Evolutionary conservation across 1,284 basidiomycete genomes (phyloP).

Genomic region (Leccinum pallidistipes): DNA sequence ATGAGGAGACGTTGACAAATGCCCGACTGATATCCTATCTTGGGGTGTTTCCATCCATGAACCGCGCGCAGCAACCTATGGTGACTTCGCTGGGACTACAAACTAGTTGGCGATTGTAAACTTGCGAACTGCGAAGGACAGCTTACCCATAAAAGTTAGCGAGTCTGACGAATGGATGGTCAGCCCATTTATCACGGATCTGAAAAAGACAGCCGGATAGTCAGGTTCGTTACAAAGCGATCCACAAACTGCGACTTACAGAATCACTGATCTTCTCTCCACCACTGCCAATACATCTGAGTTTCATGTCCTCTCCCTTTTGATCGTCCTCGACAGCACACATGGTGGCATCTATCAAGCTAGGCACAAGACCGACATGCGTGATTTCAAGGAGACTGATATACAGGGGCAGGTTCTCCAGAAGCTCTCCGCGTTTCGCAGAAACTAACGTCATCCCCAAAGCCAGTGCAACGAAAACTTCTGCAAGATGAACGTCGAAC

Average conservation of each 20-base stretch:
- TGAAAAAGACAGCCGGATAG: slow-evolving; percentile 17
- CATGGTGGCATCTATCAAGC: slow-evolving; percentile 54
- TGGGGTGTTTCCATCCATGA: slow-evolving; percentile 43
- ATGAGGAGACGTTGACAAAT: slow-evolving; percentile 40
- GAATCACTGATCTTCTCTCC: slow-evolving; percentile 57
- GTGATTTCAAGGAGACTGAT: slow-evolving; percentile 47
- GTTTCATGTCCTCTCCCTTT: slow-evolving; percentile 30
- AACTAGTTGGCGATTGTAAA: slow-evolving; percentile 1
- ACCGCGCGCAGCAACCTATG: slow-evolving; percentile 51
- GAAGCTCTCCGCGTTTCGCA: slow-evolving; percentile 44
- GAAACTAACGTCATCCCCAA: slow-evolving; percentile 48
- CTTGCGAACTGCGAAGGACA: slow-evolving; percentile 10
- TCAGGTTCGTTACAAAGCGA: neutral
- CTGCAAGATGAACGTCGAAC: slow-evolving; percentile 53
- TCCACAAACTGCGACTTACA: slow-evolving; percentile 32
- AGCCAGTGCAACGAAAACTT: slow-evolving; percentile 44
- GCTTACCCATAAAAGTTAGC: slow-evolving; percentile 53
- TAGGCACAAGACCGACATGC: slow-evolving; percentile 54
- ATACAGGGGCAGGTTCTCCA: slow-evolving; percentile 48
- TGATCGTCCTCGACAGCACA: slow-evolving; percentile 37
- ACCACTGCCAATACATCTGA: slow-evolving; percentile 50
- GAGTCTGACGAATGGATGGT: slow-evolving; percentile 44
- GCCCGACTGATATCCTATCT: slow-evolving; percentile 46
- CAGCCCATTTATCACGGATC: slow-evolving; percentile 54
- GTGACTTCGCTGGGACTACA: slow-evolving; percentile 46